These are phyloP conservation scores for Testicularia cyperi DNA, from an alignment of 1,284 basidiomycete genomes.

Conservation along the genomic window DNA sequence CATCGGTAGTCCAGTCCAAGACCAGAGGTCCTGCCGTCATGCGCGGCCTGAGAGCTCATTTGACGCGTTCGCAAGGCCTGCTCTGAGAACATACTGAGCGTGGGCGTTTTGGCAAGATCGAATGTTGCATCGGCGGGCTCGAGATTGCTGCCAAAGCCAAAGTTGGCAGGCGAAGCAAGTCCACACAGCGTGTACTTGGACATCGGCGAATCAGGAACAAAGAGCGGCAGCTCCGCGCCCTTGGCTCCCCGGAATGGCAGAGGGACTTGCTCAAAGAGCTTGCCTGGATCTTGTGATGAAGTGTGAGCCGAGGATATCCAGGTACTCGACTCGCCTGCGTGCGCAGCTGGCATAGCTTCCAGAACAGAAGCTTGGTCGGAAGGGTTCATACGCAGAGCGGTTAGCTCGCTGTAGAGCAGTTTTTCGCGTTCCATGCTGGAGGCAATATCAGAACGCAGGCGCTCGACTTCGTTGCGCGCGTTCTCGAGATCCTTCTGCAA, in stretches of 20 bases:
- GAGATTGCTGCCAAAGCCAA: background rate
- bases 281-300: no score
- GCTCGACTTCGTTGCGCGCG: constrained; percentile 17
- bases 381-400: constrained; percentile 15
- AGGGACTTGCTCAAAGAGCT: no score
- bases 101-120: constrained; percentile 34
- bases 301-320: background rate
- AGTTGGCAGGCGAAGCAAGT: background rate
- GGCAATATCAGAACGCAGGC: constrained; percentile 20
- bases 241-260: constrained; percentile 22
- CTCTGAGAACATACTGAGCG: constrained; percentile 30
- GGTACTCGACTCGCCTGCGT: constrained; percentile 1
- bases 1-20: constrained; percentile 30
- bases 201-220: constrained; percentile 27
- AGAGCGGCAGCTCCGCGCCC: constrained; percentile 31
- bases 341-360: background rate
- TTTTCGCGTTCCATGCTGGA: constrained; percentile 21
- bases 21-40: constrained; percentile 7
- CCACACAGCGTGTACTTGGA: constrained; percentile 23
- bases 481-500: background rate
- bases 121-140: background rate
- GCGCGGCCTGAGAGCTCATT: constrained; percentile 7
- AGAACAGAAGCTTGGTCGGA: background rate
- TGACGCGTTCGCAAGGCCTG: constrained; percentile 17
- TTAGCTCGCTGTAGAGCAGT: constrained; percentile 11